Conservation (phyloP, 1,284 basidiomycete genomes). For the Microbotryomycetes sp. region DNA sequence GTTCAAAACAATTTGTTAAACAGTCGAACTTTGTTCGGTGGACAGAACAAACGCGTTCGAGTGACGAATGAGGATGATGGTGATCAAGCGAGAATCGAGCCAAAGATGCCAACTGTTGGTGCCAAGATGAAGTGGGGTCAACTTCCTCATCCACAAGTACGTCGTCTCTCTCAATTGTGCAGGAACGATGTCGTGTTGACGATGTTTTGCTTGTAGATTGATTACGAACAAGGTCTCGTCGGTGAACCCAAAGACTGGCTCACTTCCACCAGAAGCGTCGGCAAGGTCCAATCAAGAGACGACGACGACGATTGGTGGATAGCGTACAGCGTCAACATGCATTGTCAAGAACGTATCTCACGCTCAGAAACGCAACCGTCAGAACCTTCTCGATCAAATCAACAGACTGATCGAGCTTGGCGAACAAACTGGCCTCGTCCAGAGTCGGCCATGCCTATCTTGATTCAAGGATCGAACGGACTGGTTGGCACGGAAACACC, state of each 20-base stretch:
- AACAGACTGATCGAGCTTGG: too few relatives aligned
- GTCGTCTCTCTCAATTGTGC: constrained; percentile 5
- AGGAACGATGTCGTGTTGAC: constrained; percentile 1
- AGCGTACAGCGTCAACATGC: not conserved
- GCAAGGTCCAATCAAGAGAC: too few relatives aligned
- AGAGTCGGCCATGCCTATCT: too few relatives aligned
- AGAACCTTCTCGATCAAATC: too few relatives aligned
- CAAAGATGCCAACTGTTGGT: not conserved
- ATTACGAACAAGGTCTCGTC: not conserved
- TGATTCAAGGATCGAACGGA: too few relatives aligned
- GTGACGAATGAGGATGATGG: too few relatives aligned
- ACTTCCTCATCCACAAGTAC: constrained; percentile 2
- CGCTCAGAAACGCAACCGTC: too few relatives aligned
- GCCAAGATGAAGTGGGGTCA: not conserved
- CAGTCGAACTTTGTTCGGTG: too few relatives aligned
- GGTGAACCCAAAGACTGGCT: not conserved
- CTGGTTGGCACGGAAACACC: too few relatives aligned
- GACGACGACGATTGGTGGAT: not conserved
- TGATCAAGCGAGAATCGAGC: not conserved
- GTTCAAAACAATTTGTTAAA: too few relatives aligned
- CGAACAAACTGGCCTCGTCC: too few relatives aligned
- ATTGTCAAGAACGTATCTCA: not conserved
- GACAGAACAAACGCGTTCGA: too few relatives aligned
- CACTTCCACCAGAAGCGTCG: not conserved
- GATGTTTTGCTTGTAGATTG: not conserved